Percentiles rank a stretch among this genome's conserved stretches.
Evolutionary conservation across 225 moss, liverwort and hornwort species (phyloP).

Genomic region (Asterella californica): DNA sequence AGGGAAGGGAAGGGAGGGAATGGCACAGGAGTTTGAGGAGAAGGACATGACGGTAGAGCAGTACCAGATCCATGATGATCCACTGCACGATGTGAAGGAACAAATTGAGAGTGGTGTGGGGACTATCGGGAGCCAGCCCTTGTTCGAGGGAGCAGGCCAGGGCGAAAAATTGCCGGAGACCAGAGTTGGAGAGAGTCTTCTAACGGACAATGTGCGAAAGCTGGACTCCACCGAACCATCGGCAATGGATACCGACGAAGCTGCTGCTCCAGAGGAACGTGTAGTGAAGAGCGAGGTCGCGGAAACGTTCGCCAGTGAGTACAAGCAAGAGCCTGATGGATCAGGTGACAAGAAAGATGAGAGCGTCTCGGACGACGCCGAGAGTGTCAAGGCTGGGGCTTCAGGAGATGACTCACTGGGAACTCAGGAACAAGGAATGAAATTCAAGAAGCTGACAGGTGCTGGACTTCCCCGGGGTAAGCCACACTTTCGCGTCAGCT

Average conservation of each 20-base stretch:
- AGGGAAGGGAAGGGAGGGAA: neutral
- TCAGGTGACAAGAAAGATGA: neutral
- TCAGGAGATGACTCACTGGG: neutral
- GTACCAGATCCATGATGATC: neutral
- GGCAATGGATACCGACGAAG: neutral
- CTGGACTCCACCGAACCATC: neutral
- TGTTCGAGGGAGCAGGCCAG: slow-evolving; percentile 4
- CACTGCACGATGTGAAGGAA: slow-evolving; percentile 8
- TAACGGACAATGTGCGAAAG: neutral
- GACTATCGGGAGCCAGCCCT: neutral
- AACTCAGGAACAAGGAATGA: slow-evolving; percentile 11
- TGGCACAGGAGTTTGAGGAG: slow-evolving; percentile 17
- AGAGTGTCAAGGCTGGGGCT: neutral
- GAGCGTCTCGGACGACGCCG: neutral
- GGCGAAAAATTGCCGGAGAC: slow-evolving; percentile 11
- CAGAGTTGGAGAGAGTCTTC: slow-evolving; percentile 16
- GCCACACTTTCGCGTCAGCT: slow-evolving; percentile 18
- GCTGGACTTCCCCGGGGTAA: slow-evolving; percentile 22
- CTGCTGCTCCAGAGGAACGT: neutral
- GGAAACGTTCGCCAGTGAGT: neutral
- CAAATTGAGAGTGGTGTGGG: slow-evolving; percentile 18
- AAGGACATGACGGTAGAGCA: neutral
- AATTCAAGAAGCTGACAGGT: slow-evolving; percentile 9
- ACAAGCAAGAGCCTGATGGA: neutral
- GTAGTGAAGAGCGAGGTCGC: slow-evolving; percentile 17